Evolutionary conservation across 176 grass and related monocot species (phyloP), one percentile per base, ranked within the genome.

Genomic region (Guadua angustifolia): DNA sequence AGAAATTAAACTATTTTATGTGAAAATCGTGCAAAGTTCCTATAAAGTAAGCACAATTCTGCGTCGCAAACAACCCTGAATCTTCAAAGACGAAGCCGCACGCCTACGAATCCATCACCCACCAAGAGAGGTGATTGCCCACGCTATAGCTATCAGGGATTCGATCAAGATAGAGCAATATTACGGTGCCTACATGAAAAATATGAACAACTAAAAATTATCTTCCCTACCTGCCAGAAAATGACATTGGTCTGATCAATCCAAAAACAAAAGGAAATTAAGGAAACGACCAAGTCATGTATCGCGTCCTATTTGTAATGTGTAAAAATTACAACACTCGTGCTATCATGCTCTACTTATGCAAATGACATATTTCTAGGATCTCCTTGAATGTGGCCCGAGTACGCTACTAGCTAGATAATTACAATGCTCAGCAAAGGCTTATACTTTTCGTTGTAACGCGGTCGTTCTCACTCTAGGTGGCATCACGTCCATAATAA

Each of bases 401-500:
- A 16, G 16, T 36, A 40, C 13, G 13, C 26, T 64, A 26, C 32
- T 71, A 79, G n/a, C n/a, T n/a, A n/a, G n/a, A n/a, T n/a, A 7
- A 26, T 39, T 75, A 5, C 9, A 36, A 4, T 74, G 18, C 26
- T 74, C 29, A 53, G 16, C 68, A 59, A 62, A 38, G 5, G 1
- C 10, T 16, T 56, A 5, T n/a, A 2, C 18, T 59, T 47, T 29
- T 13, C 47, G 19, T 77, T 55, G 78, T 71, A 77, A 32, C 11
- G 19, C 10, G 0, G 88, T 86, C 83, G 51, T 85, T 71, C 16
- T 89, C 83, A 32, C 39, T 32, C 7, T 24, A 85, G 83, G 24
- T 82, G 44, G 55, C 78, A 77, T 89, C 55, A 13, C 78, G 26
- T 18, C 80, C 50, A 44, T 44, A 76, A 89, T 69, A 70, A 89